phyloP scores from a whole-genome alignment of 2,329 filamentous ascomycete genomes.

The Cercospora sp. region DNA sequence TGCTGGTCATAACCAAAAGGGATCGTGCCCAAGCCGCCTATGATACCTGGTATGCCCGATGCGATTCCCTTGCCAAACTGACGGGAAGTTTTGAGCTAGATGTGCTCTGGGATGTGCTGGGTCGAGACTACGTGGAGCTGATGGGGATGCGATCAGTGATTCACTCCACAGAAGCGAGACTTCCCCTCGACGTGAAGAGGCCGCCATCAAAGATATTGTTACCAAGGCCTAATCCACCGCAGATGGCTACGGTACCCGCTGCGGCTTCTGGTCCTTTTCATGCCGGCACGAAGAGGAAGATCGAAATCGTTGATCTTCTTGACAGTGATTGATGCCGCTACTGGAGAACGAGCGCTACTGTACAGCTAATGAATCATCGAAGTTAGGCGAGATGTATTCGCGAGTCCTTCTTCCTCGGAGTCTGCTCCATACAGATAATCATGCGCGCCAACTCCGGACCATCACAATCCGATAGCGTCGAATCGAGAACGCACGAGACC shows the following conservation, averaged over 20 bases:
- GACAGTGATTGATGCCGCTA: not conserved
- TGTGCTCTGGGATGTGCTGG: not conserved
- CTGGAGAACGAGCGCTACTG: not conserved
- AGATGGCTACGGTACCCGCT: not conserved
- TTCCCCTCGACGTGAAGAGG: not conserved
- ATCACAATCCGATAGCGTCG: not conserved
- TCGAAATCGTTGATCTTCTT: not conserved
- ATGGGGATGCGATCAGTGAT: not conserved
- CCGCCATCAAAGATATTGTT: not conserved
- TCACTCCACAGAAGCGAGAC: not conserved
- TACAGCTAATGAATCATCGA: not conserved
- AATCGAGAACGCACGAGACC: not conserved
- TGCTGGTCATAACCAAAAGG: not conserved
- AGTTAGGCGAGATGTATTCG: not conserved
- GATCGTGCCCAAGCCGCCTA: not conserved
- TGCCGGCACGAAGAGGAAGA: not conserved
- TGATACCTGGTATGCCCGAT: not conserved
- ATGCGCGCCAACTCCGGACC: not conserved
- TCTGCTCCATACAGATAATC: not conserved
- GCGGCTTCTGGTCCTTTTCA: not conserved
- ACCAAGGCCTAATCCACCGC: not conserved
- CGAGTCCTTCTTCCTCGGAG: not conserved
- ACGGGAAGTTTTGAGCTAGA: not conserved
- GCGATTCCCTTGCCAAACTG: not conserved
- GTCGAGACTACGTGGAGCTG: not conserved